phyloP scores from a whole-genome alignment of 345 rosid species.

The Camelina neglecta region DNA sequence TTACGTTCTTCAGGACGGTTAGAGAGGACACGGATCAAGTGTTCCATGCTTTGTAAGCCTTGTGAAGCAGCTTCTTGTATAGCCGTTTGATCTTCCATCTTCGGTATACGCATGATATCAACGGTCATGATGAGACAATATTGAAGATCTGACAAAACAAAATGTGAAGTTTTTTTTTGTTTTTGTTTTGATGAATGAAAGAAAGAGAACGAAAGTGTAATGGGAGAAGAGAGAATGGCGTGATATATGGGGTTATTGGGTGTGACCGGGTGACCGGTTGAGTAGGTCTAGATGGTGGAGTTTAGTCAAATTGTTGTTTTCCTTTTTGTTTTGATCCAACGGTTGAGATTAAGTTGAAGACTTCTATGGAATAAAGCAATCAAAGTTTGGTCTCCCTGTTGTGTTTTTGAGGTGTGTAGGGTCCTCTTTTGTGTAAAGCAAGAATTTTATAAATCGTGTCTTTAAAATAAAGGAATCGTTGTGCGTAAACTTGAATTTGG shows the following conservation, averaged over 20 bases:
- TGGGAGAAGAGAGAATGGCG: slow-evolving; percentile 30
- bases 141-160: slow-evolving; percentile 10
- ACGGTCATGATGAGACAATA: slow-evolving; percentile 54
- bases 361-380: slow-evolving; percentile 35
- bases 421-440: slow-evolving; percentile 26
- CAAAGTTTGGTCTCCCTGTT: slow-evolving; percentile 35
- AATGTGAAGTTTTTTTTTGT: not conserved
- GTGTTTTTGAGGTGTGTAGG: slow-evolving; percentile 25
- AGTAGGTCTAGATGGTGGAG: slow-evolving; percentile 7
- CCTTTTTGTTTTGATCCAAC: slow-evolving; percentile 14
- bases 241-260: slow-evolving; percentile 32
- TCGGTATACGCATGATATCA: slow-evolving; percentile 57
- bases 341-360: slow-evolving; percentile 30
- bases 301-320: slow-evolving; percentile 34
- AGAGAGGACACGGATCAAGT: slow-evolving; percentile 67
- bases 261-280: slow-evolving; percentile 40
- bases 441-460: slow-evolving; percentile 8
- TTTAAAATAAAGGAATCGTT: slow-evolving; percentile 20
- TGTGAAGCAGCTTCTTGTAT: slow-evolving; percentile 83
- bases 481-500: slow-evolving; percentile 6
- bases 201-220: not conserved
- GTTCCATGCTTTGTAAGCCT: slow-evolving; percentile 83
- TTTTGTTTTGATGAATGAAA: not conserved
- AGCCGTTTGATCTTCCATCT: slow-evolving; percentile 73
- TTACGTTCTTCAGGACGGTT: slow-evolving; percentile 44